A percentile compares a stretch with the other conserved stretches of the same genome.
These are phyloP conservation scores for Solanum hybrid DNA, from an alignment of 305 asterid genomes.

Conservation along the genomic window DNA sequence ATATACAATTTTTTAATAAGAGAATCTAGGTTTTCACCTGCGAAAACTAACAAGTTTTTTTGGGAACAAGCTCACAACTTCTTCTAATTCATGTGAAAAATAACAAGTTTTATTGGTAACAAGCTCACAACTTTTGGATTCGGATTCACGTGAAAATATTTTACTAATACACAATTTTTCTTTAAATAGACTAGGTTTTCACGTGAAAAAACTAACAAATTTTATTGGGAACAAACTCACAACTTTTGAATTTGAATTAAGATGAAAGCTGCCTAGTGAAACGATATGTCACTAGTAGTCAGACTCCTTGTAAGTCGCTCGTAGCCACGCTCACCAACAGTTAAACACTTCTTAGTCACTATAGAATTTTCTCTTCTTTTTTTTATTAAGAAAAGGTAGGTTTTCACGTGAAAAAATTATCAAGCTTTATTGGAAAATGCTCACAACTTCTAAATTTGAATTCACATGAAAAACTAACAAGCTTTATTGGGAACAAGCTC, in stretches of 20 bases:
- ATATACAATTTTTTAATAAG: background rate
- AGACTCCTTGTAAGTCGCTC: background rate
- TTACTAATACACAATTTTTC: background rate
- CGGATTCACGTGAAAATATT: background rate
- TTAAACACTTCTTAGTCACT: background rate
- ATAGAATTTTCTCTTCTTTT: background rate
- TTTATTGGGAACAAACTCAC: background rate
- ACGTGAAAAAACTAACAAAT: background rate
- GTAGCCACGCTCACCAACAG: background rate
- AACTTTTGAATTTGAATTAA: background rate
- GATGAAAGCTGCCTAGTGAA: background rate
- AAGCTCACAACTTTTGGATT: background rate
- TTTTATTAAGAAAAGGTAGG: background rate
- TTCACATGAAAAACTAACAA: too few species aligned
- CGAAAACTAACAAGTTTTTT: background rate
- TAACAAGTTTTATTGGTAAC: background rate
- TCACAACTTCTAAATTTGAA: too few species aligned
- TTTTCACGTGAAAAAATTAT: background rate
- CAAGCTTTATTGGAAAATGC: background rate
- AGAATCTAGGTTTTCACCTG: background rate
- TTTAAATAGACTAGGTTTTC: background rate
- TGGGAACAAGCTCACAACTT: background rate
- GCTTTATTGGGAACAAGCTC: background rate
- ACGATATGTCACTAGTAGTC: background rate
- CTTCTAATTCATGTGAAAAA: background rate